Evolutionary conservation across 2,329 filamentous ascomycete genomes (phyloP), one percentile per base, ranked within the genome.

Genomic region (Hymenoscyphus salicellus): DNA sequence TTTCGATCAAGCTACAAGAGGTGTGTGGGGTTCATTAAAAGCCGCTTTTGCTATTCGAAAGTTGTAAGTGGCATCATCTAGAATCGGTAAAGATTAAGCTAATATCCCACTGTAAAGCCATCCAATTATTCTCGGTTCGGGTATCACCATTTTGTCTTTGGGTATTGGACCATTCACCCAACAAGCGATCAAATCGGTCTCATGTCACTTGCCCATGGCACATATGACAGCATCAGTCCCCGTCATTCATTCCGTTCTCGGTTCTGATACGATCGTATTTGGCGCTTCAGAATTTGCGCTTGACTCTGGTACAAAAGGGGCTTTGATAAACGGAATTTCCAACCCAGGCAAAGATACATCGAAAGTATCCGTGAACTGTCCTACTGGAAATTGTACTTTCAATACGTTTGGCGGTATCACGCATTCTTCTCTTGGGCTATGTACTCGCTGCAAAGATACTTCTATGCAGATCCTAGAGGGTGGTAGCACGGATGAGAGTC

Each of bases 1-100:
- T 20, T 62, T 61, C 46, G 66, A 68, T 60, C 26, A 57, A 32
- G 55, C 55, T 16, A 57, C 20, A n/a, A 28, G 55, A 17, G 55
- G 55, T 23, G 26, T 28, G 2, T 57, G 20, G 20, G 55, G 55
- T 28, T 57, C 55, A 4, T 6, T 57, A 10, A 23, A n/a, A 32
- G 23, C 28, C 5, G 7, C 33, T 57, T 10, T 28, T 10, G 7
- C 17, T 33, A n/a, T 57, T 8, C 20, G 30, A n/a, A 57, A 33
- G 7, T 28, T 28, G 55, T 33, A 57, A 57, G 55, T 57, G 30
- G 2, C 28, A n/a, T 30, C n/a, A 16, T 28, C 23, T 57, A 7
- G 10, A 30, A 7, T 57, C 14, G 14, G 11, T 16, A 38, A 16
- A 14, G 16, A 30, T 6, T 3, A 57, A 57, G 55, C 55, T 57